Base-by-base conservation (phyloP, 2,329 filamentous ascomycete genomes). In the Furcasterigmium furcatum region DNA sequence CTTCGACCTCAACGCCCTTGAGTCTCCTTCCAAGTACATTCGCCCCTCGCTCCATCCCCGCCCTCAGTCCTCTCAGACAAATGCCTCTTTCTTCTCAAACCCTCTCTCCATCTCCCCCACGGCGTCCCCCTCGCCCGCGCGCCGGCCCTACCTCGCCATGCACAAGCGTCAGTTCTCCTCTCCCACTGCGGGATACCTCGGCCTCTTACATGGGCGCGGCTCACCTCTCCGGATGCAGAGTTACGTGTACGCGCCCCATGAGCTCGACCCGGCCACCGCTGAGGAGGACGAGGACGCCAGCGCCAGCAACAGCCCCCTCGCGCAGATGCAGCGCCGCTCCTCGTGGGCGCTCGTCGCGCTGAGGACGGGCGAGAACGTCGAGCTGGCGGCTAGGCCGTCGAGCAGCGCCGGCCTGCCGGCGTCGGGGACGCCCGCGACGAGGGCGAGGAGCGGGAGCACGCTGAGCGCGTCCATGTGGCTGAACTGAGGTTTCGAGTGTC, bases 111-210 rank as follows among this genome's bases (percentile, higher is more conserved):
- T 36, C 9, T 36, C 34, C 18, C 34, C 34, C 5, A 36, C 34
- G 34, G 34, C 34, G 18, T 36, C 34, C 34, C 34, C 34, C 34
- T 36, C 34, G 34, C 34, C 34, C 34, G 34, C 34, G 5, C 40
- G n/a, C 10, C 27, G 40, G 20, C 40, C 40, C n/a, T 20, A 34
- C 27, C 27, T 42, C 3, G 41, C 40, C 34, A 27, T 44, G 5
- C 51, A 54, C 24, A 46, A 46, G 22, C 53, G 52, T 9, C 51
- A 51, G 35, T 47, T 52, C 35, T 50, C 54, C 5, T 44, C 49
- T 9, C 49, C 54, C 9, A 57, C 52, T 6, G 51, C 54, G 6
- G 51, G 52, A 3, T 44, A 50, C 10, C 46, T 57, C 7, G 54
- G 55, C 1, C 49, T 57, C 9, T 48, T 43, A 6, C 41, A 43